phyloP scores from a whole-genome alignment of 2,329 filamentous ascomycete genomes.

The Emericellopsis atlantica region DNA sequence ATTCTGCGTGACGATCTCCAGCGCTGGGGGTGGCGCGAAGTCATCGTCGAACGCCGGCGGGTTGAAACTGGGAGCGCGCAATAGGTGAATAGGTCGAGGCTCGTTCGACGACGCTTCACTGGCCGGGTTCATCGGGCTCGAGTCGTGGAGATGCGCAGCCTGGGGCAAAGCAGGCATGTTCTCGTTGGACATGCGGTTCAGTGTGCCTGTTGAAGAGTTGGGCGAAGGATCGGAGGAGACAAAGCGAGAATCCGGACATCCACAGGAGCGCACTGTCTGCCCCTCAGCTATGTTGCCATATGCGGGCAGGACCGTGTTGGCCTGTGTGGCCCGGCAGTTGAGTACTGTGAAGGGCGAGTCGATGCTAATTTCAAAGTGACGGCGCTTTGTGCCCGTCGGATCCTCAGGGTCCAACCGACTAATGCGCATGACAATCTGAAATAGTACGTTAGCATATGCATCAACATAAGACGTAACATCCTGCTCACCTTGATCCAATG shows the following conservation, averaged over 20 bases:
- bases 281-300: constrained; percentile 48
- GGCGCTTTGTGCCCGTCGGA: constrained; percentile 55
- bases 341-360: constrained; percentile 91
- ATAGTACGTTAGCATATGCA: constrained; percentile 4
- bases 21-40: constrained; percentile 21
- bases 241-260: constrained; percentile 41
- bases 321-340: constrained; percentile 84
- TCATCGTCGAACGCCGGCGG: constrained; percentile 81
- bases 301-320: constrained; percentile 74
- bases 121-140: constrained; percentile 16
- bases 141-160: constrained; percentile 36
- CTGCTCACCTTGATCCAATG: constrained; percentile 87
- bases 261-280: constrained; percentile 28
- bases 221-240: constrained; percentile 51
- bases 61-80: constrained; percentile 75
- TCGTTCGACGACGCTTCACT: constrained; percentile 11
- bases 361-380: constrained; percentile 93
- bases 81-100: constrained; percentile 68
- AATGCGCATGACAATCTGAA: constrained; percentile 79
- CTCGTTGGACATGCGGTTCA: constrained; percentile 14
- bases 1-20: constrained; percentile 8
- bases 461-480: background rate
- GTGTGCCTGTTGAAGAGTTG: constrained; percentile 43
- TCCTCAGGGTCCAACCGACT: constrained; percentile 73
- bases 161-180: constrained; percentile 36